These are phyloP conservation scores for Dryas drummondii DNA, from an alignment of 306 rosid species.

Conservation along the genomic window DNA sequence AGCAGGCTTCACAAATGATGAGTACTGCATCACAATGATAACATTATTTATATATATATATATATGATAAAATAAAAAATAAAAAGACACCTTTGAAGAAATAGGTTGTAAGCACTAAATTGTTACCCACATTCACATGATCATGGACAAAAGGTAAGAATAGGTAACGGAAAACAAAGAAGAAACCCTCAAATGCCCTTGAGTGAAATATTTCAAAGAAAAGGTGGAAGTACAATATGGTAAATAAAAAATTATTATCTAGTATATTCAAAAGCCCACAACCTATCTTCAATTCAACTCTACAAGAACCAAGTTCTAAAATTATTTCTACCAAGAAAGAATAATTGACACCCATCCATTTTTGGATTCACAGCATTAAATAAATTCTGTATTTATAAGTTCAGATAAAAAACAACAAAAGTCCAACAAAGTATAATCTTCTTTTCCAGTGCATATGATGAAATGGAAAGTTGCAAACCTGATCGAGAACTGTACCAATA, in stretches of 20 bases:
- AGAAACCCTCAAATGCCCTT: not conserved
- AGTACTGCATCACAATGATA: conserved; percentile 69
- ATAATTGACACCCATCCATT: not conserved
- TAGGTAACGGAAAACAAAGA: not conserved
- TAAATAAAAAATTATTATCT: not conserved
- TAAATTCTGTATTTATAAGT: not conserved
- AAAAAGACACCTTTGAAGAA: not conserved
- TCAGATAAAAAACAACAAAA: conserved; percentile 11
- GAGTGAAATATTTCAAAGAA: not conserved
- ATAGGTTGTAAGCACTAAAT: conserved; percentile 10
- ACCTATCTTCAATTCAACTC: conserved; percentile 12
- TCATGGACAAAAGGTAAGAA: not conserved
- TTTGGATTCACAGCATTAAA: conserved; percentile 12
- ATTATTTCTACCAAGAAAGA: not conserved
- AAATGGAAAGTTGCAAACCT: conserved; percentile 52
- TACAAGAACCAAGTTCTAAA: not conserved
- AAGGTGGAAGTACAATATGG: not conserved
- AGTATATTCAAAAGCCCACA: conserved; percentile 7
- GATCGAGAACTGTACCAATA: conserved; percentile 91
- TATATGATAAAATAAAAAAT: not conserved
- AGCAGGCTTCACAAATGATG: conserved; percentile 97
- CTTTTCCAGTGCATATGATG: not conserved
- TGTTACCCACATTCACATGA: not conserved
- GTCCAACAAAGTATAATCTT: not conserved
- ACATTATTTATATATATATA: not conserved